Evolutionary conservation across 768 basidiomycete species (phyloP), one percentile per base, ranked within the genome.

Genomic region (Mycena indigotica): DNA sequence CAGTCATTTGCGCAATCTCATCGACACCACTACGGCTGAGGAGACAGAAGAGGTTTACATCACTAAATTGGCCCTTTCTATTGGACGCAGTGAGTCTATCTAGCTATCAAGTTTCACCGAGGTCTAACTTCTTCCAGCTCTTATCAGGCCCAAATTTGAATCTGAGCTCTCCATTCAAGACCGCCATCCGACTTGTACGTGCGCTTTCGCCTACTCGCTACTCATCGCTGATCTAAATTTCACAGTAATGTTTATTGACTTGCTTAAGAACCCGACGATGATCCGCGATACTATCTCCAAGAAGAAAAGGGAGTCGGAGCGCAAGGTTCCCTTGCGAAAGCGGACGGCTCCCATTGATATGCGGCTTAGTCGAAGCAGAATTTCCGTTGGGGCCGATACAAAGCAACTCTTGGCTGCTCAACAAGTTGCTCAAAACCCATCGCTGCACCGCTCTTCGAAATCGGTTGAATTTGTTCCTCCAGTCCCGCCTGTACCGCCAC

Each of bases 111-210:
- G 41, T 5, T 44, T 13, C 41, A 6, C 21, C 23, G n/a, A n/a
- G n/a, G n/a, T 44, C 41, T 44, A 56, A 49, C 10, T 13, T 12
- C 51, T 39, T 46, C 5, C 60, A 95, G 92, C 85, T 26, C 81
- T 98, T 46, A 75, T 96, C 28, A 79, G 94, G 25, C 96, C 96
- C 19, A 90, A 86, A 71, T 66, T 78, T 38, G 95, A 98, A 69
- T 87, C 85, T 4, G 84, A 93, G 55, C 69, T 95, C 24, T 93
- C 95, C 3, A 87, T 98, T 59, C 93, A 96, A 70, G 95, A 95
- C 69, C 89, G 93, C 38, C 88, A 96, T 75, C 86, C 93, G 51
- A 82, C 88, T 16, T 73, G 91, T 89, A 70, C 63, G 84, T 76
- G 8, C 21, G 8, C 8, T 23, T 21, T 44, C 21, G 15, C 13